Conservation (phyloP, 2,329 filamentous ascomycete species). For the Fusarium fracticaudum region DNA sequence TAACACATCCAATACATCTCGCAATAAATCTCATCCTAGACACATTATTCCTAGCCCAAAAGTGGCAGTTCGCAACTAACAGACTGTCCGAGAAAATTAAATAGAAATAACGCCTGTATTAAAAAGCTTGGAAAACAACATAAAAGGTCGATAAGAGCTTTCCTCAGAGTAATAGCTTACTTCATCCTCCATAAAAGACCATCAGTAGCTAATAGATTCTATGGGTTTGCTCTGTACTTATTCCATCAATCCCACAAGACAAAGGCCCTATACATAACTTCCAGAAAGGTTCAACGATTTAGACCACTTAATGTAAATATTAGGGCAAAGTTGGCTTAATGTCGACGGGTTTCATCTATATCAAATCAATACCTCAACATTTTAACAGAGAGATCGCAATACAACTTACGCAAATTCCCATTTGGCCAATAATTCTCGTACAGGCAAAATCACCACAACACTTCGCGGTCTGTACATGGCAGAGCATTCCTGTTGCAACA, state of each 20-base stretch:
- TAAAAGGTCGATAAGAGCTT: neutral
- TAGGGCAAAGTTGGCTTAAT: neutral
- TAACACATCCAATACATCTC: too few species aligned
- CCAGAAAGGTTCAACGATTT: rapidly evolving
- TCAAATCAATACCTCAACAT: neutral
- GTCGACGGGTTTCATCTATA: neutral
- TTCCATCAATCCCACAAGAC: too few species aligned
- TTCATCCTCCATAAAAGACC: neutral
- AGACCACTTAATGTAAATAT: rapidly evolving
- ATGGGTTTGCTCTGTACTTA: too few species aligned
- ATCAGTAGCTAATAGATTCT: neutral
- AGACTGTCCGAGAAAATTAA: too few species aligned
- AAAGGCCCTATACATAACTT: rapidly evolving
- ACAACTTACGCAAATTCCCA: neutral
- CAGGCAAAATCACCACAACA: neutral
- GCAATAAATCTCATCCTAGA: too few species aligned
- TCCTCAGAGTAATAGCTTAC: neutral
- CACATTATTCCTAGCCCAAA: too few species aligned
- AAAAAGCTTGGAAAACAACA: too few species aligned
- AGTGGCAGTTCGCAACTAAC: too few species aligned
- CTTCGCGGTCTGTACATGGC: neutral
- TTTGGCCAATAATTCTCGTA: neutral
- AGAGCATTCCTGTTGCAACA: neutral
- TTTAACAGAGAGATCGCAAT: rapidly evolving
- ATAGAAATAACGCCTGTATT: too few species aligned